Evolutionary conservation across 371 early-diverging fungal species (phyloP), one percentile per base, ranked within the genome.

Genomic region (Fennellomyces sp.): DNA sequence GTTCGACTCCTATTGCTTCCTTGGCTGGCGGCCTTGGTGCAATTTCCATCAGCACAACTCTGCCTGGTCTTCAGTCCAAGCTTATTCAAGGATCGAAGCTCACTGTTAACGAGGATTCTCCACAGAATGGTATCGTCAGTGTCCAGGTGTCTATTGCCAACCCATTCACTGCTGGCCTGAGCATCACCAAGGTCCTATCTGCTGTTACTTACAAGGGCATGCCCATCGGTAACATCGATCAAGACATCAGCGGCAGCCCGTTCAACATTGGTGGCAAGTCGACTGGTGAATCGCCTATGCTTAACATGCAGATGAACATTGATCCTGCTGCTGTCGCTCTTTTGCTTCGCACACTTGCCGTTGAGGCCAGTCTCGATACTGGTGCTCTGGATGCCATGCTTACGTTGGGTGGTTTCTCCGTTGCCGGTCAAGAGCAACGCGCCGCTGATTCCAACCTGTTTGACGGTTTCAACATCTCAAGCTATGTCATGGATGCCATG

Each of bases 81-180:
- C 56, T 85, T 38, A 68, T 85, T 30, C 78, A 75, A 28, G 59
- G 71, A 41, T 72, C 80, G 23, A 61, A 74, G 11, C 57, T 84
- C 29, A 67, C 68, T n/a, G 78, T 84, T 21, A 61, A 69, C 7
- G 61, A 68, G 5, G 66, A 73, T 28, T 76, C 82, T 7, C 55
- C 76, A n/a, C 59, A 58, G 31, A 70, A 73, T 15, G 74, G 76
- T 25, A 27, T 81, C 31, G 81, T 78, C 23, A 59, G 66, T 58
- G 76, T 81, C 4, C 66, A 71, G 7, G 82, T 84, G 45, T 73
- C 69, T 0, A 70, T 82, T 51, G 75, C 78, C 58, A 81, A 84
- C 51, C 85, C 85, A 15, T 84, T 84, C 68, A 71, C 72, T 13
- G 78, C 81, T 58, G 63, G 73, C 25, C 67, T 84, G 54, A 60